Conservation (phyloP, 495 filamentous ascomycete genomes). For the Lophiotrema nucula region DNA sequence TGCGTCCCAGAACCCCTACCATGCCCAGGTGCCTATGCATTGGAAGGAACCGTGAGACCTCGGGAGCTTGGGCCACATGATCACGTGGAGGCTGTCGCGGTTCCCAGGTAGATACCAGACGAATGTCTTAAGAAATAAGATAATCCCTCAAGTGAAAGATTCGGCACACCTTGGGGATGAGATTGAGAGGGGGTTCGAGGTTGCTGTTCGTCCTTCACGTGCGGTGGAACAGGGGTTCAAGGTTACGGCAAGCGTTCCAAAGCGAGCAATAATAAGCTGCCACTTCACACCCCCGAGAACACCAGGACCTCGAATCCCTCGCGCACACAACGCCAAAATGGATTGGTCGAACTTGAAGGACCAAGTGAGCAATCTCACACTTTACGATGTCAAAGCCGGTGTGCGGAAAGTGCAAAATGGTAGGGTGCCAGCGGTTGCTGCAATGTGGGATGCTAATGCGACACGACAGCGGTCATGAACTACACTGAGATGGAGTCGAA, state of each 20-base stretch:
- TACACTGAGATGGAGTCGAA: slow-evolving; percentile 99
- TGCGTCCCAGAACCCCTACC: no score
- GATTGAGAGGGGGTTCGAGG: no score
- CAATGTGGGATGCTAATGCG: slow-evolving; percentile 20
- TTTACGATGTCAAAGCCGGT: slow-evolving; percentile 97
- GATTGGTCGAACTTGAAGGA: slow-evolving; percentile 84
- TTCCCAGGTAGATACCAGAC: no score
- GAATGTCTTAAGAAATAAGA: no score
- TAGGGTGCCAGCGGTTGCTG: slow-evolving; percentile 44
- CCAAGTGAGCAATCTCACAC: slow-evolving; percentile 85
- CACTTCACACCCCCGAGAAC: slow-evolving; percentile 14
- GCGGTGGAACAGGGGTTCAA: no score
- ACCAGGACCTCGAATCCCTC: neutral
- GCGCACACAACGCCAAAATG: slow-evolving; percentile 50
- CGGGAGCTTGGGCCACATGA: no score
- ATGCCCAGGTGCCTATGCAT: no score
- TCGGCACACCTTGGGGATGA: no score
- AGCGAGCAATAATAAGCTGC: slow-evolving; percentile 27
- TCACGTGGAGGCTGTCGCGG: no score
- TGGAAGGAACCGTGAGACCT: no score
- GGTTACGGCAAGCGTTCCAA: slow-evolving; percentile 12
- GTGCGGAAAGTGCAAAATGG: slow-evolving; percentile 99
- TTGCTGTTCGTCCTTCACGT: no score
- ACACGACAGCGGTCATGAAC: slow-evolving; percentile 93
- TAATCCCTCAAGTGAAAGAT: no score